Base-by-base conservation (phyloP, 2,329 filamentous ascomycete species). In the Pyrenophora teres region DNA sequence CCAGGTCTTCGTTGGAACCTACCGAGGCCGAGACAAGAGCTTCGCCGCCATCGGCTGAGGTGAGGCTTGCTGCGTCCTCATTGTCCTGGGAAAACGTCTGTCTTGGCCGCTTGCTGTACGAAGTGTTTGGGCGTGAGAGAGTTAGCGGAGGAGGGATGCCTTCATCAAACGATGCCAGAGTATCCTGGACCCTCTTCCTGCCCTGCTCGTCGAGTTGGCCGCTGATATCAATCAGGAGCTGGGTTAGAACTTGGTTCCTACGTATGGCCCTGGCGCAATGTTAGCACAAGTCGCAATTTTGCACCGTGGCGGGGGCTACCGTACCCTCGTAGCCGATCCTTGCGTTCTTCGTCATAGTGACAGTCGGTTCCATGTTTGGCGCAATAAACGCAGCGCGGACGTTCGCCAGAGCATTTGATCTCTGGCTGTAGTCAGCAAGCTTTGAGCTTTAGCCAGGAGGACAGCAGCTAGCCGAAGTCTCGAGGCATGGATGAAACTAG, bases 371-470 rank as follows among this genome's bases (percentile, higher is more conserved):
- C 51, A 27, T 59, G 56, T 19, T 62, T 62, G 21, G 57, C 50
- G 49, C 72, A 75, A n/a, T 69, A 65, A 12, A 56, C 54, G 48
- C 72, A 75, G 3, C 50, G 40, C 4, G 71, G 72, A 16, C 57
- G 56, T 25, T 65, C 49, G 4, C 72, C 73, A 47, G 65, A 70
- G 46, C 72, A 75, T 45, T 69, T 72, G 38, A 71, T 56, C 61
- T 63, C 72, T 60, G 32, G 16, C 9, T 18, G 16, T 30, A 10
- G 39, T 56, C 33, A 58, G 52, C 44, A 15, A n/a, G 25, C 37
- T 33, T 45, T 37, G 27, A 21, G 40, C 15, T 5, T 15, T 13
- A 2, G 15, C 27, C 38, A 13, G 43, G 19, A 44, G 7, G 32
- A 6, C 30, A 42, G 10, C 40, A 16, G 16, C 25, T 39, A 39